These are phyloP conservation scores for Lathyrus sativus DNA, from an alignment of 306 rosid genomes.

Conservation along the genomic window DNA sequence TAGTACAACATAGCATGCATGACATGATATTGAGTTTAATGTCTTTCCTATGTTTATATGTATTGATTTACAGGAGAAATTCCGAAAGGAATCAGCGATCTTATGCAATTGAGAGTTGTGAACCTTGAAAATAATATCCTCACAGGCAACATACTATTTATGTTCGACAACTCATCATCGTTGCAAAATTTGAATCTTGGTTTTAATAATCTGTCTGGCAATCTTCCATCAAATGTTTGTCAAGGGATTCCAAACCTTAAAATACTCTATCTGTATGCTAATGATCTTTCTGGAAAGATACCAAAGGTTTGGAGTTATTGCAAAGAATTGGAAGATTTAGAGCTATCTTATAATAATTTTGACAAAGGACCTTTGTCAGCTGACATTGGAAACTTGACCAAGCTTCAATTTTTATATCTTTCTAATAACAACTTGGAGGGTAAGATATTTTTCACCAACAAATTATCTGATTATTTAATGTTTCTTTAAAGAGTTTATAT, in stretches of 20 bases:
- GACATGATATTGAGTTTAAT: background rate
- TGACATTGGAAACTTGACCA: slow-evolving; percentile 30
- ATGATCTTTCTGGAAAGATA: slow-evolving; percentile 10
- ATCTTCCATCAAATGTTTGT: slow-evolving; percentile 26
- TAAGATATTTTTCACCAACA: background rate
- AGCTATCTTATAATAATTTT: background rate
- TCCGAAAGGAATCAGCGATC: slow-evolving; percentile 5
- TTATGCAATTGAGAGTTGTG: background rate
- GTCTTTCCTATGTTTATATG: too few relatives aligned
- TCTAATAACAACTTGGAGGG: background rate
- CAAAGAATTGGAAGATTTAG: slow-evolving; percentile 1
- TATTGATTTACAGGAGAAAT: slow-evolving; percentile 9
- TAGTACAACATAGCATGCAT: background rate
- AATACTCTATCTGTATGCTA: background rate
- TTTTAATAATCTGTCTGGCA: background rate
- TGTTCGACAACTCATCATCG: slow-evolving; percentile 19
- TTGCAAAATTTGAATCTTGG: background rate
- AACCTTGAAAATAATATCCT: background rate
- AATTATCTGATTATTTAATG: background rate
- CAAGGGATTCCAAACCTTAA: slow-evolving; percentile 15
- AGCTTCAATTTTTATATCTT: slow-evolving; percentile 7
- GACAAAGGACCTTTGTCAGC: background rate
- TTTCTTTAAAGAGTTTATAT: too few relatives aligned
- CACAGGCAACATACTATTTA: slow-evolving; percentile 1
- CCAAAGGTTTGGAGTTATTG: slow-evolving; percentile 28